Percentiles rank a stretch among this genome's conserved stretches.
Conservation (phyloP, 768 basidiomycete genomes). For the Hemileccinum rubropunctum region DNA sequence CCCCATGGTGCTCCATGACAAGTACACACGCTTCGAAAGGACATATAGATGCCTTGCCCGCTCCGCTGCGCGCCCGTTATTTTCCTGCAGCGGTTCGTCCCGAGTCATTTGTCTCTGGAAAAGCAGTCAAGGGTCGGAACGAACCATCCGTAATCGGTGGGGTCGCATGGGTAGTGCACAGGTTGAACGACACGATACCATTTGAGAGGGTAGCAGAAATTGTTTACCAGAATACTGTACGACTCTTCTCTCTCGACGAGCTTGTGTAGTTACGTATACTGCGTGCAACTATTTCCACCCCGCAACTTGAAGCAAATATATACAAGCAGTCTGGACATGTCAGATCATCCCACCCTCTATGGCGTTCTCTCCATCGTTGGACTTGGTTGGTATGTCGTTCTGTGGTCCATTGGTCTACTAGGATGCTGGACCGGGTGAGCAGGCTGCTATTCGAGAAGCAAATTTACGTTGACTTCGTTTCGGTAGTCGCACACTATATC, state of each 20-base stretch:
- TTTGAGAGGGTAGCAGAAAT: constrained; percentile 55
- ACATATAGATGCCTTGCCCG: constrained; percentile 48
- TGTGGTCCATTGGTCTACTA: constrained; percentile 66
- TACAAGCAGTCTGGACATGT: constrained; percentile 9
- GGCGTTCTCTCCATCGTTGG: constrained; percentile 37
- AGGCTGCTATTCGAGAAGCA: not conserved
- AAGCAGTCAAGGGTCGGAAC: constrained; percentile 72
- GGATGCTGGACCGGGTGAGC: constrained; percentile 73
- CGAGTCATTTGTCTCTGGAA: constrained; percentile 56
- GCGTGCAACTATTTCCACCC: not conserved
- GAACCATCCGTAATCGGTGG: constrained; percentile 66
- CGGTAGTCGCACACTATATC: constrained; percentile 72
- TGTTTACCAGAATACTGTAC: constrained; percentile 62
- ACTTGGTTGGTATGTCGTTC: constrained; percentile 54
- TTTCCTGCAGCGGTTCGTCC: constrained; percentile 51
- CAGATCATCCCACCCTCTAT: constrained; percentile 6
- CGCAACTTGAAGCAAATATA: not conserved
- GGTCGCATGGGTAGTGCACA: constrained; percentile 70
- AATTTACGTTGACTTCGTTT: constrained; percentile 2
- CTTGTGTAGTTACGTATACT: constrained; percentile 16
- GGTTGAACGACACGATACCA: constrained; percentile 42
- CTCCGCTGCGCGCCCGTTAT: constrained; percentile 45
- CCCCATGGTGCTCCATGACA: constrained; percentile 73
- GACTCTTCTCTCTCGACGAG: constrained; percentile 54
- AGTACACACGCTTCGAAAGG: constrained; percentile 59